Conservation (phyloP, 1,284 basidiomycete genomes). For the Microbotryum silenes-acaulis region DNA sequence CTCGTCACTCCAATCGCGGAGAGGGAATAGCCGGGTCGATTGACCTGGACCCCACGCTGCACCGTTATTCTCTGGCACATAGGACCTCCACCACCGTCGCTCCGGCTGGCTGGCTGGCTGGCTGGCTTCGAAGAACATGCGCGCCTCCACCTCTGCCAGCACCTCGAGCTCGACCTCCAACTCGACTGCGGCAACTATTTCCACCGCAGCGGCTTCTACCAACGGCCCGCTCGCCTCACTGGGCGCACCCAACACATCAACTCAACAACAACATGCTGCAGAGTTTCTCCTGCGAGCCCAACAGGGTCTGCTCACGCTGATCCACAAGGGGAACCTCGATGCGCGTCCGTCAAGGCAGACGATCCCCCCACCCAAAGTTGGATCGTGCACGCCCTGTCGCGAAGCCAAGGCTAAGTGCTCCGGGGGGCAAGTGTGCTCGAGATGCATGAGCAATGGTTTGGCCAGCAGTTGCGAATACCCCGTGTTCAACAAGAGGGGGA, state of each 20-base stretch:
- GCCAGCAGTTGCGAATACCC: constrained; percentile 2
- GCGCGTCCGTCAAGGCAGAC: constrained; percentile 18
- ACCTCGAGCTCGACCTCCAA: not conserved
- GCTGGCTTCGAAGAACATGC: not conserved
- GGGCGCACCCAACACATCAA: constrained; percentile 7
- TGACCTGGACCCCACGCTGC: too few relatives aligned
- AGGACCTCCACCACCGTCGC: too few relatives aligned
- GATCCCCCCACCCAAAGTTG: constrained; percentile 1
- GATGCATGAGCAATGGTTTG: not conserved
- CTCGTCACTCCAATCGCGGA: too few relatives aligned
- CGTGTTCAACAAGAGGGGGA: constrained; percentile 15
- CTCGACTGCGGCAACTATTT: not conserved
- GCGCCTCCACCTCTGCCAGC: not conserved
- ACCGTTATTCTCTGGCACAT: too few relatives aligned
- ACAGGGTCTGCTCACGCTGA: constrained; percentile 4
- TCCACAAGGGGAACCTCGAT: constrained; percentile 16
- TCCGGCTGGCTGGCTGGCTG: not conserved
- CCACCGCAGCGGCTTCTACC: not conserved
- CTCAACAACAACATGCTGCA: constrained; percentile 7
- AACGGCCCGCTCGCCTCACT: not conserved
- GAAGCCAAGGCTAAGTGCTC: constrained; percentile 19
- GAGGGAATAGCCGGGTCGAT: too few relatives aligned
- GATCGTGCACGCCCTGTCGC: constrained; percentile 13
- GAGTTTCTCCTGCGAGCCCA: constrained; percentile 16
- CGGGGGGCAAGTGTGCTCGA: constrained; percentile 6